These are phyloP conservation scores for Trametes sanguinea DNA, from an alignment of 768 basidiomycete species.

Conservation along the genomic window DNA sequence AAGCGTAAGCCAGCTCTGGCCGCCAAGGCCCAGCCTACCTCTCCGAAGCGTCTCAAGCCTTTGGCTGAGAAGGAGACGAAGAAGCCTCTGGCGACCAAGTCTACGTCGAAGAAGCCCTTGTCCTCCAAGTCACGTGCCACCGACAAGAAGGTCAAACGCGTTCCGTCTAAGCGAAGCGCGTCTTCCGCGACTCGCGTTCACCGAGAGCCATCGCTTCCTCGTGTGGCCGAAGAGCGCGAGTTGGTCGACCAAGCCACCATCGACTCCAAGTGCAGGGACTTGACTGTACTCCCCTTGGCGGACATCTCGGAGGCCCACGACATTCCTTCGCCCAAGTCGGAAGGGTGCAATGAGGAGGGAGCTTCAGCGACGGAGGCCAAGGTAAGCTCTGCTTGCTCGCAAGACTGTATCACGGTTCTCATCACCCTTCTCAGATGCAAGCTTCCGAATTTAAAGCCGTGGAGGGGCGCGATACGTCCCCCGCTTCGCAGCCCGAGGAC, in stretches of 20 bases:
- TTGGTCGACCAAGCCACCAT: constrained; percentile 52
- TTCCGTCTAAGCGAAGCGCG: constrained; percentile 34
- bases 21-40: constrained; percentile 26
- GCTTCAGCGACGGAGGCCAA: neutral
- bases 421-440: too few relatives aligned
- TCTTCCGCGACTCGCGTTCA: constrained; percentile 37
- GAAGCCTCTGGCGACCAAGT: constrained; percentile 5
- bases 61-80: constrained; percentile 25
- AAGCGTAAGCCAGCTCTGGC: constrained; percentile 55
- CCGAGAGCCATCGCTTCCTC: constrained; percentile 61
- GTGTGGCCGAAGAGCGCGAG: constrained; percentile 55
- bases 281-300: constrained; percentile 77
- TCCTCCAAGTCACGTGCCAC: constrained; percentile 13
- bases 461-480: constrained; percentile 1
- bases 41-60: constrained; percentile 23
- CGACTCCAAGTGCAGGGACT: constrained; percentile 76
- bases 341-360: neutral
- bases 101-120: too few relatives aligned
- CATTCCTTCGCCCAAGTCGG: constrained; percentile 23
- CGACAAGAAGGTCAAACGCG: constrained; percentile 27
- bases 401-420: too few relatives aligned
- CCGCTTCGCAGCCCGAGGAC: constrained; percentile 22
- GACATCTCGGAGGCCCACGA: constrained; percentile 76
- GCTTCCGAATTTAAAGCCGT: too few relatives aligned
- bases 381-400: too few relatives aligned